These are phyloP conservation scores for Leptographium procerum DNA, from an alignment of 2,329 filamentous ascomycete genomes.

Conservation along the genomic window DNA sequence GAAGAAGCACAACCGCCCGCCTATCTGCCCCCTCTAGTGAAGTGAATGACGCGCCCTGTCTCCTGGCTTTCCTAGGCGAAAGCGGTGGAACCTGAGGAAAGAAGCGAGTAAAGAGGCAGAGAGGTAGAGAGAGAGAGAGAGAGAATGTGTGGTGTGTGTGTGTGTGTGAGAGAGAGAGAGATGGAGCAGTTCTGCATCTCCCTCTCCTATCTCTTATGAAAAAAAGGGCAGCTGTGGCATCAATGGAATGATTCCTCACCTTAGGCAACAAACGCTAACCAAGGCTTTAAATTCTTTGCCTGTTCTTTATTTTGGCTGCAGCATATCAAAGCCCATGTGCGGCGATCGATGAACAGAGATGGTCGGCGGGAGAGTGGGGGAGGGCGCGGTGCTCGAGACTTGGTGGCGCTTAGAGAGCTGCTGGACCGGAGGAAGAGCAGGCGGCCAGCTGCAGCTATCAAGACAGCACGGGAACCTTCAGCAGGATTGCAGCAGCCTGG, in stretches of 20 bases:
- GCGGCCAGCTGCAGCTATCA: neutral
- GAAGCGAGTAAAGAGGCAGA: neutral
- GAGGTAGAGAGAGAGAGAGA: neutral
- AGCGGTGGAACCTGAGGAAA: neutral
- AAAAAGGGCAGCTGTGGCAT: neutral
- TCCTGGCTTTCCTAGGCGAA: neutral
- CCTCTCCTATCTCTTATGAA: neutral
- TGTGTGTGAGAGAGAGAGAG: neutral
- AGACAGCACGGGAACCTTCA: no score
- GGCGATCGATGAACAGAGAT: neutral
- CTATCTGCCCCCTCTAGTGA: neutral
- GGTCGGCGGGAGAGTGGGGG: neutral
- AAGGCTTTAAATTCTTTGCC: neutral
- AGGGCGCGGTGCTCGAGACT: neutral
- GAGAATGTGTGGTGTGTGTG: no score
- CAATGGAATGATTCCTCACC: neutral
- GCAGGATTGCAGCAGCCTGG: no score
- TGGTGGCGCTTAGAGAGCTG: constrained; percentile 5
- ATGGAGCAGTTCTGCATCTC: neutral
- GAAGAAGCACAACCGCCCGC: neutral
- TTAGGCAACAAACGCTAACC: neutral
- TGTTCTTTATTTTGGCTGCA: neutral
- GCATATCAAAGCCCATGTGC: constrained; percentile 4
- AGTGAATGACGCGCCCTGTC: neutral
- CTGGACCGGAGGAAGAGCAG: constrained; percentile 2